Conservation (phyloP, 2,329 filamentous ascomycete genomes). For the Monilinia fructicola region DNA sequence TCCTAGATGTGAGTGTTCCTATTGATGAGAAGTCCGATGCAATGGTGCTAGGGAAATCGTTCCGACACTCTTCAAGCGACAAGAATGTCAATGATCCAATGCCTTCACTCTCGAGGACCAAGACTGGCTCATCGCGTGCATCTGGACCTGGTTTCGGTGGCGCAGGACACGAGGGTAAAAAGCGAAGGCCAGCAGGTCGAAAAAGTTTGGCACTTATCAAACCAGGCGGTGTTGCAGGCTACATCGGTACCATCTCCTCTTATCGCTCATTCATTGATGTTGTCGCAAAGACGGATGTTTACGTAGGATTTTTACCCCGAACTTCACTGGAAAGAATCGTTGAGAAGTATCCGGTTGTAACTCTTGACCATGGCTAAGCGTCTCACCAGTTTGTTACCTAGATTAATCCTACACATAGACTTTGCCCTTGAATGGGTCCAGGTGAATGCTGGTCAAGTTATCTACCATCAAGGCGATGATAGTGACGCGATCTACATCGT, state of each 20-base stretch:
- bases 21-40: constrained; percentile 47
- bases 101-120: constrained; percentile 47
- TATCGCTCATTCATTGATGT: constrained; percentile 97
- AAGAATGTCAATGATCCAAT: constrained; percentile 43
- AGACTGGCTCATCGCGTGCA: constrained; percentile 44
- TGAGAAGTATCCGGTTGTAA: constrained; percentile 84
- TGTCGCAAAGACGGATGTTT: constrained; percentile 95
- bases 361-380: constrained; percentile 95
- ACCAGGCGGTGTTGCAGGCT: constrained; percentile 89
- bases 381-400: constrained; percentile 82
- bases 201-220: constrained; percentile 87
- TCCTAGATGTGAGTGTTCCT: constrained; percentile 89
- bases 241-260: constrained; percentile 90
- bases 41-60: constrained; percentile 36
- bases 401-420: constrained; percentile 91
- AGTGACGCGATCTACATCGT: constrained; percentile 99
- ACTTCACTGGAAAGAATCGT: constrained; percentile 86
- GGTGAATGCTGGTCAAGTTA: constrained; percentile 89
- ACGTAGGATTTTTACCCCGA: constrained; percentile 90
- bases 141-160: constrained; percentile 34
- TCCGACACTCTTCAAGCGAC: constrained; percentile 29
- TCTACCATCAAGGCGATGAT: constrained; percentile 90
- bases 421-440: constrained; percentile 99
- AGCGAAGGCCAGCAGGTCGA: constrained; percentile 52
- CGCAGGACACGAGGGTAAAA: constrained; percentile 40